These are phyloP conservation scores for Sporopachydermia quercuum DNA, from an alignment of 805 yeast genomes.

Conservation along the genomic window DNA sequence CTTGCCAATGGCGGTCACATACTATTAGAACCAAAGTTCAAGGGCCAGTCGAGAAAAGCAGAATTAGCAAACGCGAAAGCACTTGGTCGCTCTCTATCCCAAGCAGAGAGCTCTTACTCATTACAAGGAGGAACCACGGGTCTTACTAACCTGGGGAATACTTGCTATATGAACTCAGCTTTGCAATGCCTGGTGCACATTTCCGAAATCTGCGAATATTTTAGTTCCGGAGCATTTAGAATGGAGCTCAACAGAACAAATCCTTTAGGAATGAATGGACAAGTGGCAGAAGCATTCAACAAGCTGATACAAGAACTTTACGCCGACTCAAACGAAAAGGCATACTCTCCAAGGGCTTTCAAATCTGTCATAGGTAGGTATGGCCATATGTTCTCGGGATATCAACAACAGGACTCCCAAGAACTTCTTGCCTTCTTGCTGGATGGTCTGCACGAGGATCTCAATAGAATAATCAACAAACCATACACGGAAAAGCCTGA, in stretches of 20 bases:
- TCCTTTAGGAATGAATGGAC: slow-evolving; percentile 78
- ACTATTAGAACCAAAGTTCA: slow-evolving; percentile 16
- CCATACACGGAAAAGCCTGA: slow-evolving; percentile 89
- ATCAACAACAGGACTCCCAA: slow-evolving; percentile 86
- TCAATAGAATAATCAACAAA: slow-evolving; percentile 67
- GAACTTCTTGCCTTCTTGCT: slow-evolving; percentile 79
- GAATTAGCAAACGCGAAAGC: neutral
- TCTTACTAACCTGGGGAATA: slow-evolving; percentile 65
- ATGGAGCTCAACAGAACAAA: slow-evolving; percentile 59
- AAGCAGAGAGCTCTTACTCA: slow-evolving; percentile 10
- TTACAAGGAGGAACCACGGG: slow-evolving; percentile 38
- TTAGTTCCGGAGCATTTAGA: slow-evolving; percentile 42
- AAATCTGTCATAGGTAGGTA: slow-evolving; percentile 65
- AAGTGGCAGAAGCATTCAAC: slow-evolving; percentile 67
- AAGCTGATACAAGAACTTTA: slow-evolving; percentile 47
- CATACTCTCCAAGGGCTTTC: slow-evolving; percentile 58
- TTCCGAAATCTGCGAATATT: slow-evolving; percentile 70
- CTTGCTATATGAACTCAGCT: slow-evolving; percentile 93
- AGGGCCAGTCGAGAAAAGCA: slow-evolving; percentile 7
- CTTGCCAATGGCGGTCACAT: slow-evolving; percentile 10
- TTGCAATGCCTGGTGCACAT: slow-evolving; percentile 78
- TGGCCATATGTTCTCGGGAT: slow-evolving; percentile 66
- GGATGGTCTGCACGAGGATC: slow-evolving; percentile 85
- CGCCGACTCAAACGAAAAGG: slow-evolving; percentile 16
- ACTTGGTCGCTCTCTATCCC: slow-evolving; percentile 12